Evolutionary conservation across 106 monocot species (phyloP).

Genomic region (Phalaenopsis equestris): DNA sequence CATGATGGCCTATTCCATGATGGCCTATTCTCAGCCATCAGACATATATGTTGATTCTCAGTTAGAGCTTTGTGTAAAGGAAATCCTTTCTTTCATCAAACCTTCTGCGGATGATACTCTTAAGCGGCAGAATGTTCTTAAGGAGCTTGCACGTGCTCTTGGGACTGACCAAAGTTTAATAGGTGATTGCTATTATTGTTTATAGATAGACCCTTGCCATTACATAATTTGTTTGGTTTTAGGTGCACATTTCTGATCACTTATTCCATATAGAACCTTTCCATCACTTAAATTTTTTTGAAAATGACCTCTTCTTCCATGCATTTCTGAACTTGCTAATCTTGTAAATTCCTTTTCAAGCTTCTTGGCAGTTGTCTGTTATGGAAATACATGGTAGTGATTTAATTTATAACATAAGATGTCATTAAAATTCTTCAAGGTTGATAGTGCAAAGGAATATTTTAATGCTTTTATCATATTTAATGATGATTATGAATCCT

Average conservation of each 20-base stretch:
- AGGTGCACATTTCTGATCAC: no score
- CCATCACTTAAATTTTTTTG: no score
- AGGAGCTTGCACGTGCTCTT: background rate
- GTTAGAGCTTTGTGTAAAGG: background rate
- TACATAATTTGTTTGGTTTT: no score
- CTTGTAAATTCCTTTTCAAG: background rate
- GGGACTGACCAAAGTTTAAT: slow-evolving; percentile 9
- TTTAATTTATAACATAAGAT: background rate
- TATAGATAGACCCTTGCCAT: background rate
- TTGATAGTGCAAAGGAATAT: background rate
- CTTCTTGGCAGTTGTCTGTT: background rate
- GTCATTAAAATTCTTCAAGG: background rate
- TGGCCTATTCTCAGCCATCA: background rate
- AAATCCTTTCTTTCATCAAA: slow-evolving; percentile 6
- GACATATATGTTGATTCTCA: background rate
- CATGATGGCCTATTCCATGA: background rate
- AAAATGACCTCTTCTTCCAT: background rate
- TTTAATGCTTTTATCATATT: background rate
- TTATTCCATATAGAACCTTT: no score
- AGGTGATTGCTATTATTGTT: slow-evolving; percentile 12
- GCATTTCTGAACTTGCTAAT: background rate
- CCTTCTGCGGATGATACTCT: background rate
- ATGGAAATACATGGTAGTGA: background rate
- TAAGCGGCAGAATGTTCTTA: background rate
- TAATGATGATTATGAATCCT: background rate